Percentiles rank a stretch among this genome's conserved stretches.
Conservation (phyloP, 2,329 filamentous ascomycete species). For the Sclerotinia glacialis region DNA sequence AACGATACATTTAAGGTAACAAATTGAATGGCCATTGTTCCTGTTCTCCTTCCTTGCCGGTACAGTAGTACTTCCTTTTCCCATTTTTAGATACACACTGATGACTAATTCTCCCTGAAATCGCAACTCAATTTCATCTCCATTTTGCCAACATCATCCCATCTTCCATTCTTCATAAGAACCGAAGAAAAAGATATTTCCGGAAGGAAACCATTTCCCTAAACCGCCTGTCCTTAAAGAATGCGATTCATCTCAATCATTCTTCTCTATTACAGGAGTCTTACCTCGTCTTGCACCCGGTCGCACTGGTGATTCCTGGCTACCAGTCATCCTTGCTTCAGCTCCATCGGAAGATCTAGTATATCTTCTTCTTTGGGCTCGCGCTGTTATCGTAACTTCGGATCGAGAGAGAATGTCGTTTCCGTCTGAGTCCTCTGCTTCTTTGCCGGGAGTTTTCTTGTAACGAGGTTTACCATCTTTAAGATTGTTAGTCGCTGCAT, state of each 20-base stretch:
- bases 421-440: neutral
- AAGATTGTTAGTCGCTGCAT: neutral
- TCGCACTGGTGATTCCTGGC: neutral
- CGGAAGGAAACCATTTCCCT: neutral
- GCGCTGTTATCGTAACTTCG: neutral
- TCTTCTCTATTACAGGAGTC: neutral
- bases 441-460: neutral
- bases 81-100: neutral
- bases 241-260: neutral
- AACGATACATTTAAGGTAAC: neutral
- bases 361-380: neutral
- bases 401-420: slow-evolving; percentile 1
- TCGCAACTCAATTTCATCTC: neutral
- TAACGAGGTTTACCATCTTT: slow-evolving; percentile 2
- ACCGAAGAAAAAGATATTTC: neutral
- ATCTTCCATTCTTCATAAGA: neutral
- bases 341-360: slow-evolving; percentile 6
- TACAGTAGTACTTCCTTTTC: neutral
- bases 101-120: neutral
- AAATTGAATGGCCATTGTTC: neutral
- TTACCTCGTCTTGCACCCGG: neutral
- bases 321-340: neutral
- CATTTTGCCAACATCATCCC: neutral
- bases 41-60: slow-evolving; percentile 5
- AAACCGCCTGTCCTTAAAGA: neutral